A percentile compares a stretch with the other conserved stretches of the same genome.
Conservation (phyloP, 2,329 filamentous ascomycete genomes). For the Hypoxylon sp. region DNA sequence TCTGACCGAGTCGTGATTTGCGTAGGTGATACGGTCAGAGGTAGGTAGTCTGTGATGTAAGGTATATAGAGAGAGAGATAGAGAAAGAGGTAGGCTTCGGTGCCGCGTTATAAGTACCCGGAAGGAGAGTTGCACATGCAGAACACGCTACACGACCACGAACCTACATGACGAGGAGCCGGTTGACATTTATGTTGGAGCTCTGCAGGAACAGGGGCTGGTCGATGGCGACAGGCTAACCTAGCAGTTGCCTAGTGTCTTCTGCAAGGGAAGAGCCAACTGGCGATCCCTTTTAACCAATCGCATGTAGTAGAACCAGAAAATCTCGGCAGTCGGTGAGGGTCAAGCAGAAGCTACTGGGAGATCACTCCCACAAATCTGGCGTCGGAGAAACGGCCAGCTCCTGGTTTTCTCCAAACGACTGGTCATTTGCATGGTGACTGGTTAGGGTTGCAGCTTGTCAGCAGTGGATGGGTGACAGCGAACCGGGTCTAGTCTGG, state of each 20-base stretch:
- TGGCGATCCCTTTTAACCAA: constrained; percentile 31
- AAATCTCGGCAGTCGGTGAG: constrained; percentile 37
- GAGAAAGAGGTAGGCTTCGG: constrained; percentile 15
- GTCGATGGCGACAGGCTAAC: constrained; percentile 36
- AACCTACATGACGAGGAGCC: constrained; percentile 21
- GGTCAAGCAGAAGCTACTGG: constrained; percentile 23
- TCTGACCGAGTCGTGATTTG: constrained; percentile 14
- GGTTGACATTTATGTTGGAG: constrained; percentile 34
- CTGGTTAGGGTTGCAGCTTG: constrained; percentile 21
- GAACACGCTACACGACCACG: constrained; percentile 3
- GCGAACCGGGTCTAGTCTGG: no score
- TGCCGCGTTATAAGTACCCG: constrained; percentile 9
- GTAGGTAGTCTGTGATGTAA: constrained; percentile 14
- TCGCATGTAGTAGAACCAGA: constrained; percentile 24
- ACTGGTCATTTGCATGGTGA: constrained; percentile 32
- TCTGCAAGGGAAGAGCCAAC: constrained; percentile 34
- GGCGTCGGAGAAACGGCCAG: constrained; percentile 19
- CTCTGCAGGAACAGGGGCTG: constrained; percentile 32
- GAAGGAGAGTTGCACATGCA: constrained; percentile 3
- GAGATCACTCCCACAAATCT: constrained; percentile 32
- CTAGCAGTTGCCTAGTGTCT: constrained; percentile 28
- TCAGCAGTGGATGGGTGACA: no score
- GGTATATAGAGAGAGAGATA: no score
- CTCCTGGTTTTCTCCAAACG: constrained; percentile 30
- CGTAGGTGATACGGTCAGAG: no score